These are phyloP conservation scores for Rutidosis leptorrhynchoides DNA, from an alignment of 129 eudicot species.

Conservation along the genomic window DNA sequence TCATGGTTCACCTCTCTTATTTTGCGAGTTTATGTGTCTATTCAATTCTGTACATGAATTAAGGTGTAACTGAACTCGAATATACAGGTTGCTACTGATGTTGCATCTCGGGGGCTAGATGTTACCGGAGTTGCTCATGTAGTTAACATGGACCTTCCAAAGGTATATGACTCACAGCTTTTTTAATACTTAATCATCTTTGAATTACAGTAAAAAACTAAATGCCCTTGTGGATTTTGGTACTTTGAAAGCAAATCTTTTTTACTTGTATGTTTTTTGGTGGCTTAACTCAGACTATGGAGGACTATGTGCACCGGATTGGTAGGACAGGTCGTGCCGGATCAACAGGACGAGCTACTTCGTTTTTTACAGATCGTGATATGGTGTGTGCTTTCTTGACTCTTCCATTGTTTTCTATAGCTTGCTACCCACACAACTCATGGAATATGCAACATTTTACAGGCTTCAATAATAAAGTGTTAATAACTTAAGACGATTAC, in stretches of 20 bases:
- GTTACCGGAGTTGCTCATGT: constrained; percentile 91
- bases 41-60: neutral
- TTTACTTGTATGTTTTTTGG: constrained; percentile 20
- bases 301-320: constrained; percentile 81
- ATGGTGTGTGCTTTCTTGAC: constrained; percentile 40
- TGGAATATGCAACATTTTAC: neutral
- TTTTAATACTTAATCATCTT: neutral
- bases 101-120: constrained; percentile 88
- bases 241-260: neutral
- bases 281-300: constrained; percentile 56
- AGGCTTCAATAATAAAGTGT: no score
- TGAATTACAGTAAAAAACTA: neutral
- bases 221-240: neutral
- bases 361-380: constrained; percentile 75
- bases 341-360: constrained; percentile 85
- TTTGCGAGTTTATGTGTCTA: neutral
- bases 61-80: neutral
- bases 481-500: neutral
- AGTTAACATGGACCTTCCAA: constrained; percentile 82
- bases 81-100: constrained; percentile 94
- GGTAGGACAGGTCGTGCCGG: constrained; percentile 95
- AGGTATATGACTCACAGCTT: constrained; percentile 39
- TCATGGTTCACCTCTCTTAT: neutral
- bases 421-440: neutral
- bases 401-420: neutral